Evolutionary conservation across 495 filamentous ascomycete genomes (phyloP), one percentile per base, ranked within the genome.

Genomic region (Monascus purpureus): DNA sequence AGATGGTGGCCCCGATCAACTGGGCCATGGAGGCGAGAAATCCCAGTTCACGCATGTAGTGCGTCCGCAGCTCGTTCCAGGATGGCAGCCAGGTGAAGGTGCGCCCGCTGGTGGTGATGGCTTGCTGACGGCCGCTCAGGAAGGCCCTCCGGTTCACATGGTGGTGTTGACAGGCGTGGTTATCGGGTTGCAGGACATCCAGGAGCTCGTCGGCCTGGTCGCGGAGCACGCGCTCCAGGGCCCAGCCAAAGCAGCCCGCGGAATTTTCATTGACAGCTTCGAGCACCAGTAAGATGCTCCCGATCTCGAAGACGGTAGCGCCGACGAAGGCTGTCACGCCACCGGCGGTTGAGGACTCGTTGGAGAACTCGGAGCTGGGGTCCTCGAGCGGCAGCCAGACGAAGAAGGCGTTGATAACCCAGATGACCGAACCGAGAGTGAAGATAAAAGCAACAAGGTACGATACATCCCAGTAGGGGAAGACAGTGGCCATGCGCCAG

Each of bases 201-300:
- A 13, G 8, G 3, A 19, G 35, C 1, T 17, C 33, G 12, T 37
- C 31, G 4, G 25, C 31, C 6, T 23, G 33, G 19, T 49, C 46
- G 13, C 58, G 60, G 8, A 71, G 16, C 5, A 59, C 53, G 25
- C 55, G 57, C 33, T 75, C 67, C 13, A 80, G 24, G 0, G 79
- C 78, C 76, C 75, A 82, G 11, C 78, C 78, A 50, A 82, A 82
- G 46, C 77, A 83, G 8, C 70, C 73, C 0, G 67, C 54, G 12
- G 68, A 52, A 34, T 75, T 73, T 35, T 73, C 73, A 49, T 82
- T 81, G 3, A 82, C 57, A 7, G 77, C 77, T 44, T 85, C 80
- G 3, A 79, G 47, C 42, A 82, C 60, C 9, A 82, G 50, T 14
- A 83, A 45, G 0, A 82, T 48, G 36, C 68, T 72, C 0, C 77